Conservation (phyloP, 129 eudicot species). For the Tanacetum coccineum region DNA sequence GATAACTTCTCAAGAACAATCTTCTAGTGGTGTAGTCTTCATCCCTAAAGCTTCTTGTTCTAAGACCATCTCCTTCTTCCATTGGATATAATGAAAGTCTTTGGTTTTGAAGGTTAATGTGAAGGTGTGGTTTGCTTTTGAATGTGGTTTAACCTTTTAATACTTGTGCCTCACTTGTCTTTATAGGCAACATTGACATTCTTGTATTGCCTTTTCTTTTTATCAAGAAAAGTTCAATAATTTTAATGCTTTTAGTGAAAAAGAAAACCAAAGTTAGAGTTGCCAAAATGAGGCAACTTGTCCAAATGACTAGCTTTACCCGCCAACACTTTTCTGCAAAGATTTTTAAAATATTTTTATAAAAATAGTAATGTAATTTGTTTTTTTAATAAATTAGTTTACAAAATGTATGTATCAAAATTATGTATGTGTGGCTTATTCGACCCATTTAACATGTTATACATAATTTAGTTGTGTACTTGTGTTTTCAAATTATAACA, state of each 20-base stretch:
- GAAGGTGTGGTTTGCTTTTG: constrained; percentile 24
- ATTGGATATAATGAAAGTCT: constrained; percentile 10
- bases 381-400: no score
- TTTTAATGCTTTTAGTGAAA: not conserved
- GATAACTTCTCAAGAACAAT: constrained; percentile 74
- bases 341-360: no score
- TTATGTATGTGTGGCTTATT: no score
- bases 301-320: no score
- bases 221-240: not conserved
- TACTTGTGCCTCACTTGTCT: constrained; percentile 26
- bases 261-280: not conserved
- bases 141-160: constrained; percentile 30
- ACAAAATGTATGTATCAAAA: no score
- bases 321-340: no score
- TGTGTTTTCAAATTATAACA: no score
- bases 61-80: constrained; percentile 38
- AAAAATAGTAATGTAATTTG: no score
- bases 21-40: constrained; percentile 74
- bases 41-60: constrained; percentile 66
- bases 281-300: not conserved
- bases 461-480: no score
- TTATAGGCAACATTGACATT: constrained; percentile 2
- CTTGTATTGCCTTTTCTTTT: not conserved
- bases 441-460: no score
- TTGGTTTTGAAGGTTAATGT: constrained; percentile 18